Evolutionary conservation across 176 grass and related monocot genomes (phyloP), one percentile per base, ranked within the genome.

Genomic region (Hsuehochloa calcarea): DNA sequence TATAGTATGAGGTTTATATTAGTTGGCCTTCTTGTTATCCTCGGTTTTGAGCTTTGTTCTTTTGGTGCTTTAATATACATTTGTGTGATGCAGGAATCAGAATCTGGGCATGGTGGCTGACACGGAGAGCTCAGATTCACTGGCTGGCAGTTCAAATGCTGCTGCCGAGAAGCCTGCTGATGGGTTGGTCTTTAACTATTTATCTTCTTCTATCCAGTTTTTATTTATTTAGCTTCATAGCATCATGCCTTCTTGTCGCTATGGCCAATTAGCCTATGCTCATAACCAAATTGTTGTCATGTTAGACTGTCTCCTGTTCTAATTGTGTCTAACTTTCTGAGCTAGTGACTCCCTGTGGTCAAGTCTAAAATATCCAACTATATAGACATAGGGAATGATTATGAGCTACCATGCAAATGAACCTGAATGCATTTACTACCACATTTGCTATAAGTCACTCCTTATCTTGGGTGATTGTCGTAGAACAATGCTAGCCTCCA

Each of bases 51-150:
- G 16, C 5, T 52, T 49, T 66, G 20, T 10, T 77, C 34, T 35
- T 68, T 67, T 61, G 0, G 6, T 87, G 7, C 26, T 86, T 52
- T 13, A 80, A 62, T 46, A 23, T 19, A 51, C 27, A 45, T 64
- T 81, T 43, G 7, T 74, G 35, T 89, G 60, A 63, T 77, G 39
- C 34, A 78, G 85, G 19, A 82, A 75, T 25, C 78, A 58, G 23
- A 90, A 45, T 84, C 67, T 58, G 70, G 77, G 81, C 45, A 90
- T 92, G 90, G 90, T 83, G 80, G 89, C 68, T 80, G 85, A 87
- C 20, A 65, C 78, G 20, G 78, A 90, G 50, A 85, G 83, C 70
- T 78, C 84, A 3, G 65, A 77, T 83, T 90, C 90, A 43, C 51
- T 85, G 66, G 68, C 63, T 72, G 75, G 82, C 55, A 80, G 68